Base-by-base conservation (phyloP, 768 basidiomycete species). In the Calocera viscosa region DNA sequence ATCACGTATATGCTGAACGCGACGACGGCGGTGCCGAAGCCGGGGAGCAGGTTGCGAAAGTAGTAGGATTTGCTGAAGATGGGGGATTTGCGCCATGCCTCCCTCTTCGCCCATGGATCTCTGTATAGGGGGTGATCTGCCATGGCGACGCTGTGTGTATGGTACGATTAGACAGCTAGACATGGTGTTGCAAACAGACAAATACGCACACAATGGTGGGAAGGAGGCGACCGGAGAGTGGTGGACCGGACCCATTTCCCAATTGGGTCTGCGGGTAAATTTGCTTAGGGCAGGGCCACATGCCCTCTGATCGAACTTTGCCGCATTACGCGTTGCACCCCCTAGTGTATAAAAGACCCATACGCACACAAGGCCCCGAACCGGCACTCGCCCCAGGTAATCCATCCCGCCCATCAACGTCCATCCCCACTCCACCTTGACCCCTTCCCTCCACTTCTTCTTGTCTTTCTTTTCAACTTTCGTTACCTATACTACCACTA, bases 61-160 rank as follows among this genome's bases (percentile, higher is more conserved):
- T 94, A 94, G 71, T 84, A 82, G 43, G 87, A 85, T 71, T 87
- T 89, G 68, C 86, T 83, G 80, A 96, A 96, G 66, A 94, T 84
- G n/a, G 89, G 86, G 72, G 85, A 86, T 75, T 87, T 92, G 72
- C 94, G 83, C 93, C 92, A 96, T 40, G 91, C 90, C 71, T 96
- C 93, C 69, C 86, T 80, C 78, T 89, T 93, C 24, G 91, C 90
- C 94, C 94, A 96, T 64, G 93, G 92, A 75, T 96, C 94, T 76
- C 91, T 87, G 74, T 87, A 94, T 65, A 90, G 79, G n/a, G 86
- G 87, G 66, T 80, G 81, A 69, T 82, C 83, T 64, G 84, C 72
- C 86, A 89, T 88, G 72, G 75, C 71, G 5, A 22, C 30, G 24
- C 53, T 60, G 53, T 32, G 19, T 17, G 5, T 7, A 60, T 28